phyloP scores from a whole-genome alignment of 805 yeast species.

The Candida coquimbonensis region DNA sequence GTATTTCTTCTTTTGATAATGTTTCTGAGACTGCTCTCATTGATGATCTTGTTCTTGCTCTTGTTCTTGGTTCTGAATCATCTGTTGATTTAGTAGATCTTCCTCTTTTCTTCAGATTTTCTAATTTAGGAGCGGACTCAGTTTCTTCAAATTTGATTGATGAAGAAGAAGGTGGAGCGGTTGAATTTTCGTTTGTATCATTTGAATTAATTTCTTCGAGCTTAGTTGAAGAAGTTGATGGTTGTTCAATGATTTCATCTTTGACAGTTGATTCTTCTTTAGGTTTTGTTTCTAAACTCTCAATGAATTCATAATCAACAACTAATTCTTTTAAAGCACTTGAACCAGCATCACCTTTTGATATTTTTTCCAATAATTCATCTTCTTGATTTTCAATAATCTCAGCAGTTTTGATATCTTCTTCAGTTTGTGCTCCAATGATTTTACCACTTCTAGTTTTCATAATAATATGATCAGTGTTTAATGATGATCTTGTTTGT shows the following conservation, averaged over 20 bases:
- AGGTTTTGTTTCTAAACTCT: slow-evolving; percentile 1
- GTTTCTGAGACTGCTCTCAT: neutral
- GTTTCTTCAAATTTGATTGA: neutral
- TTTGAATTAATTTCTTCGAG: neutral
- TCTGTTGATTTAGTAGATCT: neutral
- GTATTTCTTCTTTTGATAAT: neutral
- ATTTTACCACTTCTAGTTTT: slow-evolving; percentile 25
- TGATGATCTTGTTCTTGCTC: neutral
- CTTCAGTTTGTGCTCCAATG: slow-evolving; percentile 23
- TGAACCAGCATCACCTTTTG: slow-evolving; percentile 12
- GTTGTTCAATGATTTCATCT: no score
- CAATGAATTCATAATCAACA: slow-evolving; percentile 10
- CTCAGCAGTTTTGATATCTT: slow-evolving; percentile 19
- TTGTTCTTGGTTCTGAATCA: neutral
- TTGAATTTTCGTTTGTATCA: neutral
- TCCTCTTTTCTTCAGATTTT: neutral
- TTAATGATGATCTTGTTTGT: neutral
- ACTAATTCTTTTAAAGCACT: slow-evolving; percentile 10
- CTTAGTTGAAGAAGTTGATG: neutral
- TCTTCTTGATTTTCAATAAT: slow-evolving; percentile 15
- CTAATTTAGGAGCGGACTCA: no score
- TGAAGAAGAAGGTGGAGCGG: neutral
- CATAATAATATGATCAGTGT: slow-evolving; percentile 20
- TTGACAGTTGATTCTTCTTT: neutral
- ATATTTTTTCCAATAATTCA: slow-evolving; percentile 14